A percentile compares a stretch with the other conserved stretches of the same genome.
These are phyloP conservation scores for Neocallimastix lanati DNA, from an alignment of 192 early-diverging fungal genomes.

Conservation along the genomic window DNA sequence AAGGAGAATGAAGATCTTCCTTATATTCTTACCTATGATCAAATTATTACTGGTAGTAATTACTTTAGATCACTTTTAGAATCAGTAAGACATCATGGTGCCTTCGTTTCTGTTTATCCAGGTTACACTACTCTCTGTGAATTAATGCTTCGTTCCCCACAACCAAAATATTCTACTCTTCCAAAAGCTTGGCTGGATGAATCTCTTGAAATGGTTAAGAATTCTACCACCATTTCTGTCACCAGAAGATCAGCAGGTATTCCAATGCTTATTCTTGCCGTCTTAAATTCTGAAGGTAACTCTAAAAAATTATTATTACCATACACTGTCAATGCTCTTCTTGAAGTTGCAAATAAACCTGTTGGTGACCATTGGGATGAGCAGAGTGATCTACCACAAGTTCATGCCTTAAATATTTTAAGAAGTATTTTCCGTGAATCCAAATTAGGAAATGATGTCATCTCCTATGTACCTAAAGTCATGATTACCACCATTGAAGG, in stretches of 20 bases:
- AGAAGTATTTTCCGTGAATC: constrained; percentile 67
- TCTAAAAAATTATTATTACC: constrained; percentile 37
- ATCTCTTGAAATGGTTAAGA: constrained; percentile 47
- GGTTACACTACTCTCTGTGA: constrained; percentile 55
- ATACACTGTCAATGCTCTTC: constrained; percentile 44
- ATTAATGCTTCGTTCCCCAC: constrained; percentile 36
- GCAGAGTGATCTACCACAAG: constrained; percentile 67
- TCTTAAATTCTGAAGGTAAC: constrained; percentile 48
- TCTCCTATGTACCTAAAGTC: constrained; percentile 57
- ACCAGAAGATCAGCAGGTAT: constrained; percentile 82
- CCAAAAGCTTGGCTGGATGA: constrained; percentile 62
- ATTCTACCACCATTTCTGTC: constrained; percentile 59
- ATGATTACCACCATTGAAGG: constrained; percentile 62
- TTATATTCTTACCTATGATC: neutral
- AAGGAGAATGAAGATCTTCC: neutral
- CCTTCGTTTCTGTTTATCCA: constrained; percentile 73
- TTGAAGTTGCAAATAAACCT: constrained; percentile 32
- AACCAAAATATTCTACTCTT: constrained; percentile 21
- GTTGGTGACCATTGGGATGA: constrained; percentile 29
- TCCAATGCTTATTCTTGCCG: constrained; percentile 69
- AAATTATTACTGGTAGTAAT: neutral
- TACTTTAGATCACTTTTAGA: constrained; percentile 7
- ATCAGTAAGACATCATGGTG: constrained; percentile 64
- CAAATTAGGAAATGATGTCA: constrained; percentile 48
- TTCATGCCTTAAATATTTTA: constrained; percentile 83